Percentiles rank a stretch among this genome's conserved stretches.
Evolutionary conservation across 164 flowering plant genomes (phyloP).

Genomic region (Hamamelis virginiana): DNA sequence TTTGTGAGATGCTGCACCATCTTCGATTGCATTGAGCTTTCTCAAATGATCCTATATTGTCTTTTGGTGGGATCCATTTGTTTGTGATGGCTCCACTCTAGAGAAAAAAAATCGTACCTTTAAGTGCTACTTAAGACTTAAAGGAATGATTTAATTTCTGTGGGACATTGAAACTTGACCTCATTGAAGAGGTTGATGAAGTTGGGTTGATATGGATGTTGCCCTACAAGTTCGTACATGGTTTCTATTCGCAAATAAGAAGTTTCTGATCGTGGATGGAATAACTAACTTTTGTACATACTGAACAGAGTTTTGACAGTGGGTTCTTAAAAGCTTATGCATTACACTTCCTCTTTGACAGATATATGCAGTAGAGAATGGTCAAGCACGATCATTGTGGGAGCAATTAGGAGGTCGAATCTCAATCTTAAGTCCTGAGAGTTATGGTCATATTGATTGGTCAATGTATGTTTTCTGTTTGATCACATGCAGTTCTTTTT

Average conservation of each 20-base stretch:
- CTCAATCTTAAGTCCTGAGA: conserved; percentile 51
- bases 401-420: conserved; percentile 58
- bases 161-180: no score
- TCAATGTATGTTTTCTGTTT: conserved; percentile 59
- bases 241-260: no score
- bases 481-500: not conserved
- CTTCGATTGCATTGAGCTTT: conserved; percentile 13
- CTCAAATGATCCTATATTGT: not conserved
- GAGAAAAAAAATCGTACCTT: no score
- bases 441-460: conserved; percentile 70
- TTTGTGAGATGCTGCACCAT: conserved; percentile 59
- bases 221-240: no score
- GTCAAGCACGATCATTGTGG: conserved; percentile 59
- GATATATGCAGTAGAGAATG: conserved; percentile 73
- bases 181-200: no score
- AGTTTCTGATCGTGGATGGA: no score
- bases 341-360: conserved; percentile 27
- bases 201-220: no score
- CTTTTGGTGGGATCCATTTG: no score
- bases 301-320: not conserved
- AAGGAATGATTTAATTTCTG: no score
- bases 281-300: no score
- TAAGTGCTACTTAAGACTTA: no score
- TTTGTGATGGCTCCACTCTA: no score
- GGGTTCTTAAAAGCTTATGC: conserved; percentile 8